phyloP scores from a whole-genome alignment of 805 yeast genomes.

The Clavispora vitiphila region DNA sequence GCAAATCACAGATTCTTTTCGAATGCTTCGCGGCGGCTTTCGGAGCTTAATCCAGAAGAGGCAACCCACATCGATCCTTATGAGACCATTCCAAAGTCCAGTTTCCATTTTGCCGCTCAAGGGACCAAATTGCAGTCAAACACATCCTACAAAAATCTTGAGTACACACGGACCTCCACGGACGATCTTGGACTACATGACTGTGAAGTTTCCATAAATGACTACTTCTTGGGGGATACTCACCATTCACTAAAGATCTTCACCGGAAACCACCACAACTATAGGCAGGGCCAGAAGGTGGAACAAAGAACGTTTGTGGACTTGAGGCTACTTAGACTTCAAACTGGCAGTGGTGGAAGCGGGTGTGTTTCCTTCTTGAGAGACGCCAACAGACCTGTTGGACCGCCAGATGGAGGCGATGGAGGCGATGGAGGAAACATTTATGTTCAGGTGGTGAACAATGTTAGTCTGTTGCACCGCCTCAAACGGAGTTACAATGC shows the following conservation, averaged over 20 bases:
- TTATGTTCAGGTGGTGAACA: constrained; percentile 74
- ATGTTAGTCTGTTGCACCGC: constrained; percentile 66
- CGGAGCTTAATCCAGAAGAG: not conserved
- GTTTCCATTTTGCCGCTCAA: constrained; percentile 2
- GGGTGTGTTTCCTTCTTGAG: constrained; percentile 83
- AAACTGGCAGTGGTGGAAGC: constrained; percentile 83
- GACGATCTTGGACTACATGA: constrained; percentile 11
- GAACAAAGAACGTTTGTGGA: constrained; percentile 39
- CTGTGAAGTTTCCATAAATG: constrained; percentile 19
- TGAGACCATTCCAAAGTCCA: constrained; percentile 7
- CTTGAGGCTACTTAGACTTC: constrained; percentile 56
- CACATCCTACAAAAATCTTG: constrained; percentile 5
- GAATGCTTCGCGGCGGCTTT: not conserved
- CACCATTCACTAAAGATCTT: constrained; percentile 38
- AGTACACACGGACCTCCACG: constrained; percentile 3
- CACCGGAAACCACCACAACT: constrained; percentile 23
- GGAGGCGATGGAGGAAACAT: constrained; percentile 93
- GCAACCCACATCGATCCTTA: constrained; percentile 6
- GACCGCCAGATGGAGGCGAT: constrained; percentile 99
- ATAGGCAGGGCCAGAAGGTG: constrained; percentile 26
- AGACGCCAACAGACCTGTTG: constrained; percentile 77
- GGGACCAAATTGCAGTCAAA: not conserved
- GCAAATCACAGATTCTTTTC: not conserved
- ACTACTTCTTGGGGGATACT: constrained; percentile 36
- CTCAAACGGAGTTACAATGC: constrained; percentile 67